phyloP scores from a whole-genome alignment of 192 early-diverging fungal genomes.

The Paraglomus occultum region DNA sequence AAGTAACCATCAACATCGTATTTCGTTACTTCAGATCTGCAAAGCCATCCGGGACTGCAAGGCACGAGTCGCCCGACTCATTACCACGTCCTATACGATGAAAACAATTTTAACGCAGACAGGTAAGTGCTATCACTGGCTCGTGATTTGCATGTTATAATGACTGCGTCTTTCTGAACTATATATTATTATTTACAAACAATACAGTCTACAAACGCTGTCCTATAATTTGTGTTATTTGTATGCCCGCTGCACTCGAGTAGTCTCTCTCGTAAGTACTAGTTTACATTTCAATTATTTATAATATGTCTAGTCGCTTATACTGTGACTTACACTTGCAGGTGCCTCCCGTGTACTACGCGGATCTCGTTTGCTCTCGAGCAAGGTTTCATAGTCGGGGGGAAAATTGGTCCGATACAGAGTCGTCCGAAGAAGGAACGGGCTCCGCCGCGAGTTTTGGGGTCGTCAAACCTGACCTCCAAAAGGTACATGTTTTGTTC shows the following conservation, averaged over 20 bases:
- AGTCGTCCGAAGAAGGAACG: constrained; percentile 16
- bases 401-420: constrained; percentile 51
- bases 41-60: constrained; percentile 88
- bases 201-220: constrained; percentile 67
- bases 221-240: constrained; percentile 92
- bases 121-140: not conserved
- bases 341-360: constrained; percentile 90
- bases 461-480: constrained; percentile 41
- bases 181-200: not conserved
- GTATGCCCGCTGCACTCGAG: constrained; percentile 84
- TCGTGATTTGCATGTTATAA: not conserved
- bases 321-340: not conserved
- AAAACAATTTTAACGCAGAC: constrained; percentile 77
- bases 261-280: constrained; percentile 67
- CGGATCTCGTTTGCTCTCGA: constrained; percentile 83
- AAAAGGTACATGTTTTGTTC: constrained; percentile 21
- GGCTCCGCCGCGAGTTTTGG: constrained; percentile 25
- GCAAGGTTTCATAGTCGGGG: constrained; percentile 81
- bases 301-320: not conserved
- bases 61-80: constrained; percentile 93
- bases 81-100: constrained; percentile 90
- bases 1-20: not conserved
- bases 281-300: not conserved
- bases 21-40: constrained; percentile 48
- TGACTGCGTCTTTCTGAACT: not conserved